A percentile compares a stretch with the other conserved stretches of the same genome.
Evolutionary conservation across 73 alveolate species (phyloP).

Genomic region (Paramecium biaurelia): DNA sequence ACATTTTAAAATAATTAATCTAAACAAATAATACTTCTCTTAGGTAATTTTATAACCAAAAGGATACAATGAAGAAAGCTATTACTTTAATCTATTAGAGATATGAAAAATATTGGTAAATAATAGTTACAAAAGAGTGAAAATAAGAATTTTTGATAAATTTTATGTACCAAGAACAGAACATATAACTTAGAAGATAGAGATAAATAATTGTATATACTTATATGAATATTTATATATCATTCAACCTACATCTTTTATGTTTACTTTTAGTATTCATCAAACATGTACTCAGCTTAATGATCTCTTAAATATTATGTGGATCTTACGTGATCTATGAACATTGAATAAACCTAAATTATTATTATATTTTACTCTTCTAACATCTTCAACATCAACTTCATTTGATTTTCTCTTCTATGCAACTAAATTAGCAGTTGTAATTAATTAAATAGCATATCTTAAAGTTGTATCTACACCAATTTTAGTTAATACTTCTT

Average conservation of each 20-base stretch:
- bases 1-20: not conserved
- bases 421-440: slow-evolving; percentile 86
- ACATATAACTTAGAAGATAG: not conserved
- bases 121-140: not conserved
- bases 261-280: slow-evolving; percentile 52
- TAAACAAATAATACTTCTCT: not conserved
- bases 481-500: slow-evolving; percentile 85
- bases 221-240: not conserved
- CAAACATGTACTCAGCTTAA: slow-evolving; percentile 79
- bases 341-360: slow-evolving; percentile 87
- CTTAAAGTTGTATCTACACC: slow-evolving; percentile 93
- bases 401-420: slow-evolving; percentile 87
- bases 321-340: slow-evolving; percentile 89
- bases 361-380: slow-evolving; percentile 67
- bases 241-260: slow-evolving; percentile 31
- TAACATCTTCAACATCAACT: slow-evolving; percentile 91
- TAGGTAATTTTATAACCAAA: no score
- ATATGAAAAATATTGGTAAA: not conserved
- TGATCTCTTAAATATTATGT: slow-evolving; percentile 88
- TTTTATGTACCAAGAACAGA: not conserved
- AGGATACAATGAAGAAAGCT: not conserved
- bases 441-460: slow-evolving; percentile 89
- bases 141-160: not conserved
- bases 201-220: not conserved
- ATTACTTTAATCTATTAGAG: no score